Percentiles rank a stretch among this genome's conserved stretches.
These are phyloP conservation scores for Vanrija sp. DNA, from an alignment of 1,284 basidiomycete genomes.

Conservation along the genomic window DNA sequence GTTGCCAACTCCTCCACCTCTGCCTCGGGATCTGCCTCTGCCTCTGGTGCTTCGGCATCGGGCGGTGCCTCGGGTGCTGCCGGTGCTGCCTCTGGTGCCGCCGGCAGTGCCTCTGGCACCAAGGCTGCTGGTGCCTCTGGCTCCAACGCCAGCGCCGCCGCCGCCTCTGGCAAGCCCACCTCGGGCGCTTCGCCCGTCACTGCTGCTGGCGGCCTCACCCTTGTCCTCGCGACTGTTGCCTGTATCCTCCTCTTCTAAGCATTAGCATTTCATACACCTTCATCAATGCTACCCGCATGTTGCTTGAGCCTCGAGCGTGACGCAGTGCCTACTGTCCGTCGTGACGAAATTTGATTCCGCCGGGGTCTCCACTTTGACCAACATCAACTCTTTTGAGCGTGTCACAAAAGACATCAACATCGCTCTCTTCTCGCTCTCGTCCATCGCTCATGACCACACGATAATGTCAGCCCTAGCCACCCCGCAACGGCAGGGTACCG, in stretches of 20 bases:
- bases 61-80: neutral
- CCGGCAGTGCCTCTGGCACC: neutral
- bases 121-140: neutral
- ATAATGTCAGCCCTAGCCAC: neutral
- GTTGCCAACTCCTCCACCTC: neutral
- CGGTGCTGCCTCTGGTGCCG: neutral
- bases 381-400: no score
- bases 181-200: no score
- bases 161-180: neutral
- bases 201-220: no score
- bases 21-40: neutral
- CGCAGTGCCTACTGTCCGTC: no score
- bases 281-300: no score
- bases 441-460: no score
- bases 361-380: no score
- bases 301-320: no score
- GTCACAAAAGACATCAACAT: neutral
- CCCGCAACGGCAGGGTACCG: neutral
- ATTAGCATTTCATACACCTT: no score
- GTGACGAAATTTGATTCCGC: no score
- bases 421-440: neutral
- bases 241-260: no score
- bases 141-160: neutral
- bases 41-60: neutral
- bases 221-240: no score